These are phyloP conservation scores for Rhododendron molle DNA, from an alignment of 148 eudicot species.

Conservation along the genomic window DNA sequence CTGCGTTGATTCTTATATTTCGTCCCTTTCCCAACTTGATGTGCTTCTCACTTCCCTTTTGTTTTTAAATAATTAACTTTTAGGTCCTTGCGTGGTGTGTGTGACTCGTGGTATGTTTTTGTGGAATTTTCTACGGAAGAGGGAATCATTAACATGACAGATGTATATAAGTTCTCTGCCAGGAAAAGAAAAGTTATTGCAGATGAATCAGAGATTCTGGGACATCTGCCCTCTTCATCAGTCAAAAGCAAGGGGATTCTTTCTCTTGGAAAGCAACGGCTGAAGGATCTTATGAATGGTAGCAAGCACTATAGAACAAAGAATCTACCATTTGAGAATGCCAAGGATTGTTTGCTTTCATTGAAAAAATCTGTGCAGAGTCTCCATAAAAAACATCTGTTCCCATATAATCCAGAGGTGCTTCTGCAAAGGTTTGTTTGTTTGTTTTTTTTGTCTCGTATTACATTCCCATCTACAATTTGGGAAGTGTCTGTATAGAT, in stretches of 20 bases:
- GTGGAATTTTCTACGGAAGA: slow-evolving; percentile 33
- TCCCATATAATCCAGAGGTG: slow-evolving; percentile 87
- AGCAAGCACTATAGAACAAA: slow-evolving; percentile 15
- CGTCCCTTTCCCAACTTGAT: neutral
- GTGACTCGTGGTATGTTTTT: slow-evolving; percentile 65
- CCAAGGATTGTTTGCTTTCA: slow-evolving; percentile 60
- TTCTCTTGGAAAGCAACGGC: slow-evolving; percentile 12
- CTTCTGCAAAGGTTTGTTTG: slow-evolving; percentile 68
- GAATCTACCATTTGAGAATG: slow-evolving; percentile 37
- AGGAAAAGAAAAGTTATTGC: slow-evolving; percentile 44
- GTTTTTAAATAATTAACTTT: neutral
- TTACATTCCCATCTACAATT: neutral
- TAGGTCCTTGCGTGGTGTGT: slow-evolving; percentile 71
- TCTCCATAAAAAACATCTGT: slow-evolving; percentile 60
- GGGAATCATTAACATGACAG: slow-evolving; percentile 5
- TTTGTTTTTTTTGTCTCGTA: neutral
- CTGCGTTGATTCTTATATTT: neutral
- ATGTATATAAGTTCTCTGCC: slow-evolving; percentile 11
- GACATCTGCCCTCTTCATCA: slow-evolving; percentile 12
- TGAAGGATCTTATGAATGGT: slow-evolving; percentile 14
- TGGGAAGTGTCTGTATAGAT: neutral
- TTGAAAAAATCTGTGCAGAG: slow-evolving; percentile 50
- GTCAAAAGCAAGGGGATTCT: slow-evolving; percentile 9
- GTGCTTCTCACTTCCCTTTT: neutral
- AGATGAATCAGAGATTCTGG: slow-evolving; percentile 19